Conservation (phyloP, 164 flowering plant species). For the Magnolia sinica region DNA sequence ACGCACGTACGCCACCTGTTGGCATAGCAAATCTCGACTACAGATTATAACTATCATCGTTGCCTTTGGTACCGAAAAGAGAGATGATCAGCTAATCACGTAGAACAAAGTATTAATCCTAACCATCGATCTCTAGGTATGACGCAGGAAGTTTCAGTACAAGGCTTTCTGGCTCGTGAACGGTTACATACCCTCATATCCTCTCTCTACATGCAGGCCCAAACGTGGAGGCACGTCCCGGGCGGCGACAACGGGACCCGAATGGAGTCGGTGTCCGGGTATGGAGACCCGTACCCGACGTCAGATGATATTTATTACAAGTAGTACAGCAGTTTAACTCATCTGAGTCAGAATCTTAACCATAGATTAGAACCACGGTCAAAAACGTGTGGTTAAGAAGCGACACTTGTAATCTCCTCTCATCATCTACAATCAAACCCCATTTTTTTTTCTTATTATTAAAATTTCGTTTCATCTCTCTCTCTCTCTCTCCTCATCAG, state of each 20-base stretch:
- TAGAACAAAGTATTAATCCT: too few species aligned
- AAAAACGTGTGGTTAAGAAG: slow-evolving; percentile 19
- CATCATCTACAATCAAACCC: slow-evolving; percentile 14
- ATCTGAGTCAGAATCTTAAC: slow-evolving; percentile 10
- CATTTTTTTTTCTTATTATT: slow-evolving; percentile 9
- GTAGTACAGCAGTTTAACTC: not conserved
- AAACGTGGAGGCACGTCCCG: not conserved
- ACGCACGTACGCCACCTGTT: too few species aligned
- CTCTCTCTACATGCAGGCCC: not conserved
- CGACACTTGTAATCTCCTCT: slow-evolving; percentile 13
- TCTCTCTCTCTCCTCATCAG: slow-evolving; percentile 10
- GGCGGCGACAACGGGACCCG: not conserved
- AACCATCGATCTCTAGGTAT: too few species aligned
- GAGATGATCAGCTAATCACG: too few species aligned
- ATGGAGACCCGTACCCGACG: not conserved
- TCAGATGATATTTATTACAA: not conserved
- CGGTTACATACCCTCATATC: too few species aligned
- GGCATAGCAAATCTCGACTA: too few species aligned
- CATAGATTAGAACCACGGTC: slow-evolving; percentile 9
- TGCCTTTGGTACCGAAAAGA: too few species aligned
- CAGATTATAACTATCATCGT: too few species aligned
- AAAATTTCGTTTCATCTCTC: not conserved
- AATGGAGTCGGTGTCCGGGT: not conserved
- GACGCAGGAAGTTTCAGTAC: too few species aligned
- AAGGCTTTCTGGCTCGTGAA: too few species aligned